A percentile compares a stretch with the other conserved stretches of the same genome.
These are phyloP conservation scores for Pleurotus citrinopileatus DNA, from an alignment of 768 basidiomycete genomes.

Conservation along the genomic window DNA sequence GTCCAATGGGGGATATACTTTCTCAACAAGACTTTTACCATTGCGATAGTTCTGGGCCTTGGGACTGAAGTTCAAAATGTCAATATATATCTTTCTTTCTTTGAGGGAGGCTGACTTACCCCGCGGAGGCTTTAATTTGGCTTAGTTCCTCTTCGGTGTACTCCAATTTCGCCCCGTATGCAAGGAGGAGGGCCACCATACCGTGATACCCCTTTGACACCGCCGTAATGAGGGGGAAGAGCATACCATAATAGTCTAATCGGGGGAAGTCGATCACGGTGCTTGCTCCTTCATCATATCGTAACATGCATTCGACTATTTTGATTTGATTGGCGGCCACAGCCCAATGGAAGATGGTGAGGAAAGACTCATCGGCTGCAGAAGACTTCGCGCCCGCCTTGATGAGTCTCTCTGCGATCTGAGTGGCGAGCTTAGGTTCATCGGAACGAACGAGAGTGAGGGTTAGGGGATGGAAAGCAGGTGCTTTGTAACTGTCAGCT, in stretches of 20 bases:
- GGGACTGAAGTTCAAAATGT: background rate
- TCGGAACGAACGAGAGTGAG: conserved; percentile 38
- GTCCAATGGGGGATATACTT: conserved; percentile 33
- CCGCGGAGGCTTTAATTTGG: conserved; percentile 18
- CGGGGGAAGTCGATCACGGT: conserved; percentile 37
- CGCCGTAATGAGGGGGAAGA: conserved; percentile 37
- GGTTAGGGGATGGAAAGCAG: conserved; percentile 34
- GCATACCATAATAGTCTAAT: conserved; percentile 21
- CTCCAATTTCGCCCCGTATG: conserved; percentile 36
- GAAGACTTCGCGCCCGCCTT: conserved; percentile 39
- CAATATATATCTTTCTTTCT: no score
- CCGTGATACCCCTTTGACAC: conserved; percentile 30
- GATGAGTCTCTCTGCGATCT: conserved; percentile 38
- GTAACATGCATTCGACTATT: conserved; percentile 37
- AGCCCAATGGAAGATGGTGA: conserved; percentile 40
- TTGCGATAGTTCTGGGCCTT: background rate
- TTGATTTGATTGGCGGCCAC: conserved; percentile 32
- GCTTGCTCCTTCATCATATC: conserved; percentile 37
- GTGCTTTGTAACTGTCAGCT: conserved; percentile 18
- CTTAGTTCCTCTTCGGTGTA: conserved; percentile 33
- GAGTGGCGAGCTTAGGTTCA: conserved; percentile 33
- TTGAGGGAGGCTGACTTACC: background rate
- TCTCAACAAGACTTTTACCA: conserved; percentile 20
- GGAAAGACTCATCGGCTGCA: conserved; percentile 32
- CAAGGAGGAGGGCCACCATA: conserved; percentile 34